phyloP scores from a whole-genome alignment of 352 stramenopile genomes.

The Pythium biforme region DNA sequence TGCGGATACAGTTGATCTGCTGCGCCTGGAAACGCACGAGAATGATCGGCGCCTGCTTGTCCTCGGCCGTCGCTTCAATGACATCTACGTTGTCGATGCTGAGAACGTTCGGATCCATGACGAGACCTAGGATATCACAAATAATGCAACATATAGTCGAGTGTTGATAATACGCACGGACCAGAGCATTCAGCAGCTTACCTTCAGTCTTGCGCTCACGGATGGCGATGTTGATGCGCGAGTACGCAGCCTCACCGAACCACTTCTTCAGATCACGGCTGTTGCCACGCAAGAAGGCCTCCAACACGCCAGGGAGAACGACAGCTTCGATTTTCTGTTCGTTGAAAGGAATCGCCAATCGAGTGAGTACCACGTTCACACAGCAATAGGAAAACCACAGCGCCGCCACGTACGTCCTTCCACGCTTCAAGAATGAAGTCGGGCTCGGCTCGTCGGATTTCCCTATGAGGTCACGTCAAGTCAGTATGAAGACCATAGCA shows the following conservation, averaged over 20 bases:
- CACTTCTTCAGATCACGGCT: slow-evolving; percentile 96
- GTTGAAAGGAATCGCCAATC: not conserved
- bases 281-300: slow-evolving; percentile 94
- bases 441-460: slow-evolving; percentile 95
- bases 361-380: not conserved
- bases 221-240: slow-evolving; percentile 93
- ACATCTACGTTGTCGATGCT: slow-evolving; percentile 97
- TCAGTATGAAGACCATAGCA: not conserved
- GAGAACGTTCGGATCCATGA: slow-evolving; percentile 95
- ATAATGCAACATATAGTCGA: not conserved
- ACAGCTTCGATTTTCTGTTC: slow-evolving; percentile 87
- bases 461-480: slow-evolving; percentile 30
- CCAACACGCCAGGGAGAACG: slow-evolving; percentile 93
- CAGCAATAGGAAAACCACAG: not conserved
- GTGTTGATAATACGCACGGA: not conserved
- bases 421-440: slow-evolving; percentile 97
- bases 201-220: slow-evolving; percentile 94
- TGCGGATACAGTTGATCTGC: slow-evolving; percentile 99
- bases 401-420: slow-evolving; percentile 61
- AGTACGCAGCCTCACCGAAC: slow-evolving; percentile 95
- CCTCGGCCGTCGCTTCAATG: slow-evolving; percentile 83
- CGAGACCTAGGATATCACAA: slow-evolving; percentile 34
- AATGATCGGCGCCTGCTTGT: slow-evolving; percentile 93
- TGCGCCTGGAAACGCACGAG: slow-evolving; percentile 97
- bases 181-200: slow-evolving; percentile 4